Evolutionary conservation across 2,329 filamentous ascomycete genomes (phyloP), one percentile per base, ranked within the genome.

Genomic region (Diaporthe caulivora): DNA sequence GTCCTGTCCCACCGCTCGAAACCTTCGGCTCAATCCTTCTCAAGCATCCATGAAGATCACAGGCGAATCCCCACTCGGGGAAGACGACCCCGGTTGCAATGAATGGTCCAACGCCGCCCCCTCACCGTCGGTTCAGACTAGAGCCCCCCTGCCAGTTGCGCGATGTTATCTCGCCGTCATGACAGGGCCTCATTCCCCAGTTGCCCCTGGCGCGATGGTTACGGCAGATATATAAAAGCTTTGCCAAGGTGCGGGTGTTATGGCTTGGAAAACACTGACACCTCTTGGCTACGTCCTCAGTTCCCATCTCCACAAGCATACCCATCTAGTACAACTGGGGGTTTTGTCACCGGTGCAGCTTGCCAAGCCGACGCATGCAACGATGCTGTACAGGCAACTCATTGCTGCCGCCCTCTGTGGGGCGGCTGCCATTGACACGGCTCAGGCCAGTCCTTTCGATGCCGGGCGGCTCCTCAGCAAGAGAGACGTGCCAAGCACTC

Each of bases 401-500:
- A 17, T 67, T n/a, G 62, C 62, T 26, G 21, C 40, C 40, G 55
- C 67, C 55, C 40, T 73, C 1, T 58, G 53, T 18, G 72, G 72
- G 15, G 65, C 49, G 24, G 37, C 69, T 21, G 47, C 57, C 40
- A 47, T 70, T 17, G 40, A 42, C 49, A 65, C 65, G 40, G 57
- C 67, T 17, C 37, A 49, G 2, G 67, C 72, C n/a, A 71, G 65
- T 40, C 72, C 72, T 11, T 34, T 73, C 24, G 57, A 64, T 51
- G n/a, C 17, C 2, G 55, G 65, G 3, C 65, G 40, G 8, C 47
- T 44, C n/a, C 62, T 71, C n/a, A 40, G 24, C 9, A 75, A 49
- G 73, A 70, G 74, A 24, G 70, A 68, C 44, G 70, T 76, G 10
- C 76, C 76, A 4, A 54, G 64, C 26, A 77, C 78, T 40, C 78